A percentile compares a stretch with the other conserved stretches of the same genome.
Conservation (phyloP, 2,329 filamentous ascomycete species). For the Botrytis pseudocinerea region DNA sequence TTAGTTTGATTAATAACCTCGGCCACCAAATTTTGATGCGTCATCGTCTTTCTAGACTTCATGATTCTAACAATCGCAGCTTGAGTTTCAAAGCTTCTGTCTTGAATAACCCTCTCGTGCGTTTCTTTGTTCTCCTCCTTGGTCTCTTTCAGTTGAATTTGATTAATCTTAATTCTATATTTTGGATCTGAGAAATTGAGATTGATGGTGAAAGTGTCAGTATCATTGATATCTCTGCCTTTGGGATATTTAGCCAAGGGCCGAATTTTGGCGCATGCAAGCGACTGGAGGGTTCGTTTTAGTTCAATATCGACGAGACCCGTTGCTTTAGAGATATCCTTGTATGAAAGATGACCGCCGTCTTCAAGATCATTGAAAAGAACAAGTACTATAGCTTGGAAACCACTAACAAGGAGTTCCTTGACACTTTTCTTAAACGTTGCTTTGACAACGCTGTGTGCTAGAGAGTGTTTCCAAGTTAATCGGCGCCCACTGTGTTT, state of each 20-base stretch:
- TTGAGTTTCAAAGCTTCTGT: slow-evolving; percentile 94
- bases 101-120: slow-evolving; percentile 83
- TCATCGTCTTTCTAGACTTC: slow-evolving; percentile 88
- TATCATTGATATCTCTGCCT: slow-evolving; percentile 73
- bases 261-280: slow-evolving; percentile 86
- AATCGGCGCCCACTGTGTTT: slow-evolving; percentile 88
- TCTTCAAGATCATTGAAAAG: slow-evolving; percentile 75
- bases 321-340: slow-evolving; percentile 72
- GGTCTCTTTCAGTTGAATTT: slow-evolving; percentile 96
- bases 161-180: slow-evolving; percentile 95
- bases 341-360: slow-evolving; percentile 69
- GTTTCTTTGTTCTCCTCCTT: slow-evolving; percentile 93
- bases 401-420: slow-evolving; percentile 86
- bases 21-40: slow-evolving; percentile 81
- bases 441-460: slow-evolving; percentile 83
- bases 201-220: slow-evolving; percentile 86
- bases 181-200: slow-evolving; percentile 74
- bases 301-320: slow-evolving; percentile 77
- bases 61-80: slow-evolving; percentile 96
- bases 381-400: slow-evolving; percentile 87
- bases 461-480: slow-evolving; percentile 90
- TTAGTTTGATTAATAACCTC: slow-evolving; percentile 92
- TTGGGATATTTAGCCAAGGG: slow-evolving; percentile 85
- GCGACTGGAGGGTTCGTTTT: slow-evolving; percentile 86
- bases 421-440: slow-evolving; percentile 78